Conservation (phyloP, 1,284 basidiomycete species). For the Pyrrhoderma lamaoense region DNA sequence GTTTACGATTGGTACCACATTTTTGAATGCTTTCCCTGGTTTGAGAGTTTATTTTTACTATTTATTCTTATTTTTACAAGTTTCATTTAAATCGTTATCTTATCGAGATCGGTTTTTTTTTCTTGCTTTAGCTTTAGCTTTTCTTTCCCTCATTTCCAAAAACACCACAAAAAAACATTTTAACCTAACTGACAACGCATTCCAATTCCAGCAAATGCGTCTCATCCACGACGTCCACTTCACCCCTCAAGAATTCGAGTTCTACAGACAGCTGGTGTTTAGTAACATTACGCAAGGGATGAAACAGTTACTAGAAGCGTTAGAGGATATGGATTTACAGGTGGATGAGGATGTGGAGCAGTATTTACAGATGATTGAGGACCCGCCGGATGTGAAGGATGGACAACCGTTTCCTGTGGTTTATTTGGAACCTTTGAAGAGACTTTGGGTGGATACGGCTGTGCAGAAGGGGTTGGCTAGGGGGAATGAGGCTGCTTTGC, state of each 20-base stretch:
- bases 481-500: slow-evolving; percentile 82
- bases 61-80: too few species aligned
- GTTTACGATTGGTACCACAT: too few species aligned
- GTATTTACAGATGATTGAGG: slow-evolving; percentile 57
- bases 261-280: slow-evolving; percentile 83
- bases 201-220: slow-evolving; percentile 68
- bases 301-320: slow-evolving; percentile 75
- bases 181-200: too few species aligned
- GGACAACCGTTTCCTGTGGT: slow-evolving; percentile 68
- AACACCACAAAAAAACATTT: too few species aligned
- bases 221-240: slow-evolving; percentile 79
- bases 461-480: slow-evolving; percentile 68
- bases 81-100: too few species aligned
- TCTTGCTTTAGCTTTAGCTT: too few species aligned
- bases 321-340: slow-evolving; percentile 81
- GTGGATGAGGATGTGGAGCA: slow-evolving; percentile 53
- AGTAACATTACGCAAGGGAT: slow-evolving; percentile 86
- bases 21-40: too few species aligned
- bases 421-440: slow-evolving; percentile 59
- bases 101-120: too few species aligned
- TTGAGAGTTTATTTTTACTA: too few species aligned
- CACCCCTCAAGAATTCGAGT: slow-evolving; percentile 68
- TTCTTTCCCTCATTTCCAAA: too few species aligned
- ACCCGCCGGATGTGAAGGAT: slow-evolving; percentile 67
- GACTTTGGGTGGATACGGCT: slow-evolving; percentile 73